phyloP scores from a whole-genome alignment of 495 filamentous ascomycete species.

The Lophiostoma macrostomum region DNA sequence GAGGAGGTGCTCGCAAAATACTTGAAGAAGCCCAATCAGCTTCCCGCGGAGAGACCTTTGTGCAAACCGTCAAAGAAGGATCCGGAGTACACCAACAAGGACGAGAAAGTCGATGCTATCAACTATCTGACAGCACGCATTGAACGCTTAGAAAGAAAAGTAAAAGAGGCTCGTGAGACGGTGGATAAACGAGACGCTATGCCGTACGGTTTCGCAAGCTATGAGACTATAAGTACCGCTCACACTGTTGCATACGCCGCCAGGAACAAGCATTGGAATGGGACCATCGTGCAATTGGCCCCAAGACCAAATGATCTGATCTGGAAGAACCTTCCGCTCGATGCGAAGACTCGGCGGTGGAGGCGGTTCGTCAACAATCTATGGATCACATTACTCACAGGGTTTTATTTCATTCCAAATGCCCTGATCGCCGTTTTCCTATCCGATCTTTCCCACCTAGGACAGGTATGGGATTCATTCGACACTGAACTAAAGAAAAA shows the following conservation, averaged over 20 bases:
- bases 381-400: slow-evolving; percentile 76
- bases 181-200: slow-evolving; percentile 85
- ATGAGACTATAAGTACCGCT: slow-evolving; percentile 79
- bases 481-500: slow-evolving; percentile 58
- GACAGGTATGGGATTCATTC: slow-evolving; percentile 76
- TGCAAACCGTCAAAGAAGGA: slow-evolving; percentile 75
- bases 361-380: slow-evolving; percentile 74
- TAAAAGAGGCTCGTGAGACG: slow-evolving; percentile 73
- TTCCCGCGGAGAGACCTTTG: slow-evolving; percentile 74
- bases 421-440: slow-evolving; percentile 92
- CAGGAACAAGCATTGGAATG: slow-evolving; percentile 75
- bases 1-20: slow-evolving; percentile 86
- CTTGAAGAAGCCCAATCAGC: slow-evolving; percentile 75
- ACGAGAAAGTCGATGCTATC: slow-evolving; percentile 83
- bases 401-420: slow-evolving; percentile 94
- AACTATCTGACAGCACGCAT: slow-evolving; percentile 88
- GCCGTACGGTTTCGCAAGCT: slow-evolving; percentile 92
- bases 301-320: slow-evolving; percentile 89
- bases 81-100: slow-evolving; percentile 56
- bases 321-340: slow-evolving; percentile 85
- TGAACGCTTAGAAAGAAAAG: slow-evolving; percentile 73
- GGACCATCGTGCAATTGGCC: slow-evolving; percentile 73
- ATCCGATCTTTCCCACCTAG: slow-evolving; percentile 76
- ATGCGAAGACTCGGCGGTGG: slow-evolving; percentile 61
- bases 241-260: slow-evolving; percentile 82